Conservation (phyloP, 106 monocot genomes). For the Platanthera guangdongensis region DNA sequence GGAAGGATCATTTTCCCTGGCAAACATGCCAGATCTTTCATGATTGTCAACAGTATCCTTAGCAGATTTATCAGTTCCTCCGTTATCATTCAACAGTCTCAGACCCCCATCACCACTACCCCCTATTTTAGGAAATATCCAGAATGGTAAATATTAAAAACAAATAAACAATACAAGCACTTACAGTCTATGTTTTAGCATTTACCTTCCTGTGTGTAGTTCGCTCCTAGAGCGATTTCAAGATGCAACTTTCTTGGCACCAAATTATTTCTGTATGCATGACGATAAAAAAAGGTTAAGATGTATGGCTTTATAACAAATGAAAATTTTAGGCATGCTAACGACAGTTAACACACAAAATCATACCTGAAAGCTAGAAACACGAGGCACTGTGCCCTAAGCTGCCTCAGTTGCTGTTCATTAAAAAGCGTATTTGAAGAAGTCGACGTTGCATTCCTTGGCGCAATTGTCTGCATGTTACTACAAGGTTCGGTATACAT, state of each 20-base stretch:
- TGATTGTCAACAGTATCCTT: conserved; percentile 46
- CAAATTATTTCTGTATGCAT: conserved; percentile 74
- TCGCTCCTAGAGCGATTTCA: conserved; percentile 80
- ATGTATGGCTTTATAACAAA: neutral
- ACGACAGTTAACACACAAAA: neutral
- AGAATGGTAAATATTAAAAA: neutral
- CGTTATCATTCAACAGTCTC: conserved; percentile 35
- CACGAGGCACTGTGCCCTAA: conserved; percentile 97
- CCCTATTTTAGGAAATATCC: conserved; percentile 9
- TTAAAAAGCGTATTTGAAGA: conserved; percentile 67
- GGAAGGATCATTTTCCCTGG: conserved; percentile 28
- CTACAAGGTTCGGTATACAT: conserved; percentile 11
- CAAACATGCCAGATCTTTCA: conserved; percentile 43
- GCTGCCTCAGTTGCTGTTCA: conserved; percentile 95
- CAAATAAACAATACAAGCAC: neutral
- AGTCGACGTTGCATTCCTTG: conserved; percentile 18
- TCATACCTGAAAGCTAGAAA: conserved; percentile 97
- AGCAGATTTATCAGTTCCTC: conserved; percentile 33
- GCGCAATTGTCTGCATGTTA: conserved; percentile 2
- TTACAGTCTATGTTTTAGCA: neutral
- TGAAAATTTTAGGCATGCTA: neutral
- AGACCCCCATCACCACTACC: conserved; percentile 33
- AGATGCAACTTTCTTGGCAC: conserved; percentile 86
- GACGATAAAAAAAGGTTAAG: neutral
- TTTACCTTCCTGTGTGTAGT: conserved; percentile 58